Evolutionary conservation across 2,329 filamentous ascomycete genomes (phyloP).

Genomic region (Trichophyton equinum): DNA sequence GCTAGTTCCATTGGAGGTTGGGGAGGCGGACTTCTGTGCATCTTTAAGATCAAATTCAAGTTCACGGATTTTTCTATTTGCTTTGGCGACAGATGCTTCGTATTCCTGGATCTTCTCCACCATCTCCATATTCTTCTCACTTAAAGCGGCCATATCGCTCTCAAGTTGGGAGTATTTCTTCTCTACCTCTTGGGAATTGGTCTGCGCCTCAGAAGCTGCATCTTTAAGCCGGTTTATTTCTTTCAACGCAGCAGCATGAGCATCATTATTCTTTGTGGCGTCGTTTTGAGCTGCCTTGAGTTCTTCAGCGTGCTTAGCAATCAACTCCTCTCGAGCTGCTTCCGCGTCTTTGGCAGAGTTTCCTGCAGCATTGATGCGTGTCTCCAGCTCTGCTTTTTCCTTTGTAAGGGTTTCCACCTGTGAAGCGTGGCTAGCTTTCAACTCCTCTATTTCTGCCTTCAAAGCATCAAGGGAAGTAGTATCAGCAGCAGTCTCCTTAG

Average conservation of each 20-base stretch:
- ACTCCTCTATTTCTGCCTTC: constrained; percentile 34
- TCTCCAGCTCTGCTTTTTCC: constrained; percentile 34
- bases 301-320: constrained; percentile 7
- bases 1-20: constrained; percentile 14
- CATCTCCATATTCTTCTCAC: constrained; percentile 15
- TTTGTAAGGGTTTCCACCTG: constrained; percentile 34
- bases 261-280: constrained; percentile 15
- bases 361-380: background rate
- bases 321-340: background rate
- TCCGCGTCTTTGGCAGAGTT: background rate
- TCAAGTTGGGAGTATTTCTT: constrained; percentile 18
- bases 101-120: constrained; percentile 14
- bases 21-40: constrained; percentile 3
- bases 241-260: background rate
- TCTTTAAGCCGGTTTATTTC: background rate
- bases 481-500: constrained; percentile 26
- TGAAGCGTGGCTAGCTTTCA: constrained; percentile 45
- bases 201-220: background rate
- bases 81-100: constrained; percentile 17
- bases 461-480: constrained; percentile 26
- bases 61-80: constrained; percentile 16
- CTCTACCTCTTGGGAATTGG: background rate
- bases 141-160: constrained; percentile 18
- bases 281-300: constrained; percentile 16
- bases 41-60: constrained; percentile 15